Evolutionary conservation across 495 filamentous ascomycete species (phyloP).

Genomic region (Oidiodendron maius): DNA sequence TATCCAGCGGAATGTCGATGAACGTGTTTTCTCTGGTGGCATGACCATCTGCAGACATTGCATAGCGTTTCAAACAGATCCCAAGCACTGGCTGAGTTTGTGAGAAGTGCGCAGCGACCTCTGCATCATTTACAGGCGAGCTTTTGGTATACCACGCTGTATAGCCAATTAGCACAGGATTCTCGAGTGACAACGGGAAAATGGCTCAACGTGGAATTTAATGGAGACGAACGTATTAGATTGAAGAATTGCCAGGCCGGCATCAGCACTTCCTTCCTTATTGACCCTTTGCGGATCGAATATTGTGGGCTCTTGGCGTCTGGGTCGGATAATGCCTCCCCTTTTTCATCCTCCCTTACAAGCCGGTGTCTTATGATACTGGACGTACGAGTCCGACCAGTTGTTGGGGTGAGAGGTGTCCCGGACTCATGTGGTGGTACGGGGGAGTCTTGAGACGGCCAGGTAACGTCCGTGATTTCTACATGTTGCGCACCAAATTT

Average conservation of each 20-base stretch:
- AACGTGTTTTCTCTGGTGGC: constrained; percentile 67
- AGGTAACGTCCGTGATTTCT: constrained; percentile 15
- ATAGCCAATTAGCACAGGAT: constrained; percentile 31
- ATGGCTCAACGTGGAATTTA: constrained; percentile 17
- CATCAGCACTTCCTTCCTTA: constrained; percentile 83
- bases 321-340: constrained; percentile 27
- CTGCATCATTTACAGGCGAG: constrained; percentile 60
- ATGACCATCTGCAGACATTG: constrained; percentile 60
- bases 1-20: constrained; percentile 88
- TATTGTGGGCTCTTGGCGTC: constrained; percentile 27
- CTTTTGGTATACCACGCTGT: constrained; percentile 61
- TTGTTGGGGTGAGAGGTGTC: constrained; percentile 10
- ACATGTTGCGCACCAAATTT: constrained; percentile 11
- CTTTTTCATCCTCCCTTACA: constrained; percentile 36
- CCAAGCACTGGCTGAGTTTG: constrained; percentile 76
- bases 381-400: constrained; percentile 35
- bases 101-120: constrained; percentile 68
- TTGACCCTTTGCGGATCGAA: constrained; percentile 7
- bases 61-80: constrained; percentile 88
- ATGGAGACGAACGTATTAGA: constrained; percentile 54
- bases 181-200: constrained; percentile 32
- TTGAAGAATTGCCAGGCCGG: constrained; percentile 98
- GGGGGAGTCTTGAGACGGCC: constrained; percentile 14
- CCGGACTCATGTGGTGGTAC: constrained; percentile 4
- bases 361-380: constrained; percentile 62